Base-by-base conservation (phyloP, 2,329 filamentous ascomycete genomes). In the Sporothrix dimorphospora region DNA sequence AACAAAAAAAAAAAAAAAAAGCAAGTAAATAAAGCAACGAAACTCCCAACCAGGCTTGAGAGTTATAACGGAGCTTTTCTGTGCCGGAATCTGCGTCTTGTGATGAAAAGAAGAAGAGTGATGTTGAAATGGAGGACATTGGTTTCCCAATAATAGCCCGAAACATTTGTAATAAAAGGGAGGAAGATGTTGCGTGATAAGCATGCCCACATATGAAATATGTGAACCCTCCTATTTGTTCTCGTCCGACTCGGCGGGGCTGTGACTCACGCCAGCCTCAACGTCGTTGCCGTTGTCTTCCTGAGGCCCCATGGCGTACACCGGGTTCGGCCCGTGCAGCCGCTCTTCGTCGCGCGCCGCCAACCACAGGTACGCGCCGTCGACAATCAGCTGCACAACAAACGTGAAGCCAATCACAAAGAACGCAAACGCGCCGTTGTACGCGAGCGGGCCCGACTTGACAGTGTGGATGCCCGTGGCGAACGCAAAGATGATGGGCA, bases 401-500 rank as follows among this genome's bases (percentile, higher is more conserved):
- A 72, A 70, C 1, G 67, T 72, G 40, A 72, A 70, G 21, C 71
- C 71, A 9, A 72, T 67, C 16, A 72, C 55, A 24, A 14, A 72
- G 16, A 72, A 72, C 0, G 71, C 67, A n/a, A 72, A 57, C 1
- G 69, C 59, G 3, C 71, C 71, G 40, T 72, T 72, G 24, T 67
- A 72, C 4, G 71, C 71, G 40, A 72, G 69, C 14, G 71, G 66
- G 1, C 71, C 71, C 19, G 53, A 57, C 53, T 57, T 55, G 49
- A 70, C 3, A 2, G 72, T 73, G 55, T 73, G 72, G 16, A 71
- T 68, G 24, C 68, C 72, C 4, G 72, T 65, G 27, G 72, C 72
- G 4, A 53, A 68, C 45, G 69, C 61, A 38, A 73, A 73, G 21
- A 73, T 71, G 27, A 70, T 71, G 16, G 72, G 72, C 72, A 73